A percentile compares a stretch with the other conserved stretches of the same genome.
Conservation (phyloP, 805 yeast species). For the Aciculoconidium aculeatum region DNA sequence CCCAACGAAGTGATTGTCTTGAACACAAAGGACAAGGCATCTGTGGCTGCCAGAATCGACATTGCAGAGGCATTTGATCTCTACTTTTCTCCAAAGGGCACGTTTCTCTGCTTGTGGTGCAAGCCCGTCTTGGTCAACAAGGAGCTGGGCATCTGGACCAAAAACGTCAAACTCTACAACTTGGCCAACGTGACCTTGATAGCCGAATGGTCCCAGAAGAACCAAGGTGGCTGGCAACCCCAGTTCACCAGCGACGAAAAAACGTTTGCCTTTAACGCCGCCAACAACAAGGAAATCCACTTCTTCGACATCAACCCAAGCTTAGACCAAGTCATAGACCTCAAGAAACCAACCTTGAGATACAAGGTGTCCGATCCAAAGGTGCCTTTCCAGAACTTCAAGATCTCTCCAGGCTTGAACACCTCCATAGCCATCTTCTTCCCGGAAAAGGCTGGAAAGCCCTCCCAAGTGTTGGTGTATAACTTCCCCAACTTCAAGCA, state of each 20-base stretch:
- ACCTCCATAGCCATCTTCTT: constrained; percentile 88
- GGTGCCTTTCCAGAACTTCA: constrained; percentile 49
- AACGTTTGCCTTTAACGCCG: constrained; percentile 51
- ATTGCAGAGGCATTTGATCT: constrained; percentile 71
- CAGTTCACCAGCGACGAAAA: constrained; percentile 82
- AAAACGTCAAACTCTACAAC: constrained; percentile 77
- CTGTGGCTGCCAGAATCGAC: constrained; percentile 41
- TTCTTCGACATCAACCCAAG: constrained; percentile 49
- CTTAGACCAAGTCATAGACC: constrained; percentile 22
- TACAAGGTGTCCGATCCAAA: constrained; percentile 50
- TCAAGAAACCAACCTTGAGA: constrained; percentile 50
- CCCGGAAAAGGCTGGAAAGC: constrained; percentile 82
- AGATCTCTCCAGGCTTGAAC: constrained; percentile 79
- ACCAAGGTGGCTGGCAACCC: constrained; percentile 89
- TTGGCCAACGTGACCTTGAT: constrained; percentile 42
- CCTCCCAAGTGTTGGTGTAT: constrained; percentile 82
- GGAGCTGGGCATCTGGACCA: constrained; percentile 66
- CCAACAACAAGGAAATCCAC: constrained; percentile 56
- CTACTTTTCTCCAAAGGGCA: constrained; percentile 84
- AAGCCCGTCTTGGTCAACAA: constrained; percentile 64
- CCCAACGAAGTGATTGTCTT: constrained; percentile 54
- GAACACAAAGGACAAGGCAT: constrained; percentile 48
- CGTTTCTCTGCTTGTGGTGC: constrained; percentile 81
- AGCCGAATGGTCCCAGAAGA: constrained; percentile 66
- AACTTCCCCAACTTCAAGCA: constrained; percentile 69